phyloP scores from a whole-genome alignment of 2,329 filamentous ascomycete species.

The Metarhizium humberi region DNA sequence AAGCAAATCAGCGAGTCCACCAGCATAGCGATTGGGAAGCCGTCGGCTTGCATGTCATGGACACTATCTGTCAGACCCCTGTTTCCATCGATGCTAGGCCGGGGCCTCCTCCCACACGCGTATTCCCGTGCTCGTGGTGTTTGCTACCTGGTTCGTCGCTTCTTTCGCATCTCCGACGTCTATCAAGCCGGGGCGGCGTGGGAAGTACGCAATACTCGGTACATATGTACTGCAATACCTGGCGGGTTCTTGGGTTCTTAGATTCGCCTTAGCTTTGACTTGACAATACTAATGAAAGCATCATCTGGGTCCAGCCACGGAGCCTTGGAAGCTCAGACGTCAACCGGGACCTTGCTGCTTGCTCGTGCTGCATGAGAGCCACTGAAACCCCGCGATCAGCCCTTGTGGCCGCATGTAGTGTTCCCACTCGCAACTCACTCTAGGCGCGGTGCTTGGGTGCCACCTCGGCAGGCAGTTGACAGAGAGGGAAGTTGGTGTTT shows the following conservation, averaged over 20 bases:
- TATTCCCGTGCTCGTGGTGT: background rate
- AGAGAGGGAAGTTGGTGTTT: background rate
- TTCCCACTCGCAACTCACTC: constrained; percentile 9
- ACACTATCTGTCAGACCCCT: background rate
- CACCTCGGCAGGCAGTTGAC: background rate
- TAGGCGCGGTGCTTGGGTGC: background rate
- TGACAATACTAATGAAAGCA: no score
- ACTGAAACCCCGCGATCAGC: constrained; percentile 20
- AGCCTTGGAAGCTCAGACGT: background rate
- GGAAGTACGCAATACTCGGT: no score
- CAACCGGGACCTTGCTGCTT: background rate
- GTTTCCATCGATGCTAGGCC: background rate
- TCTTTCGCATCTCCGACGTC: no score
- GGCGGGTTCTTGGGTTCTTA: no score
- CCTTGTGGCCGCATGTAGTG: constrained; percentile 18
- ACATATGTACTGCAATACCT: no score
- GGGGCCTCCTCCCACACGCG: background rate
- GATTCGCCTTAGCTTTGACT: no score
- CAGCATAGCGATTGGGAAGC: background rate
- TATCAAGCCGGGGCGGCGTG: no score
- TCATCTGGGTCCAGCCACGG: background rate
- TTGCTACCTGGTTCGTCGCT: no score
- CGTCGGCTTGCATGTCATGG: background rate
- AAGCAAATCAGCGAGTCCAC: background rate
- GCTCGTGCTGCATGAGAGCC: constrained; percentile 9